Evolutionary conservation across 2,329 filamentous ascomycete genomes (phyloP).

Genomic region (Cytospora piceicola): DNA sequence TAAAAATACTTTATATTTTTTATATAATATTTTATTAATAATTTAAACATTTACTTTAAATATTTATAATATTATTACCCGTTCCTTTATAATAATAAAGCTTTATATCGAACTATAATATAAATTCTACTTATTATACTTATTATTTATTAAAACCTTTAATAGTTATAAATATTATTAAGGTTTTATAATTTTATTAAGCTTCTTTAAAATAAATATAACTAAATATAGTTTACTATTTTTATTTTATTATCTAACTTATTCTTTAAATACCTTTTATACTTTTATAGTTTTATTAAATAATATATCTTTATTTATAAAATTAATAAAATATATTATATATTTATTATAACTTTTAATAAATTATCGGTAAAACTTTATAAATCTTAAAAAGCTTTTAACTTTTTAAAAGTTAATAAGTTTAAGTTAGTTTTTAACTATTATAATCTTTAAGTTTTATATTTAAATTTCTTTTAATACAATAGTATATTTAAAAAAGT

Average conservation of each 20-base stretch:
- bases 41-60: background rate
- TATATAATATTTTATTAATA: background rate
- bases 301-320: background rate
- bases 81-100: background rate
- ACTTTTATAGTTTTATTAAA: too few relatives aligned
- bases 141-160: background rate
- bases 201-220: background rate
- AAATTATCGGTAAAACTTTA: background rate
- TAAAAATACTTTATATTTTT: background rate
- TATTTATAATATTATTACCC: background rate
- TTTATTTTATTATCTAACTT: background rate
- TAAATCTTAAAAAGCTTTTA: background rate
- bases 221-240: background rate
- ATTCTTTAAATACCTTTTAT: background rate
- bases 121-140: background rate
- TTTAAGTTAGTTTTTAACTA: background rate
- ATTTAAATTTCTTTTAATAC: background rate
- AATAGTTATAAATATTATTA: background rate
- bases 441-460: background rate
- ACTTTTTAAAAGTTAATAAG: background rate
- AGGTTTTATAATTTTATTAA: background rate
- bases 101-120: background rate
- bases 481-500: constrained; percentile 4
- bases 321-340: too few relatives aligned
- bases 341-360: background rate